Evolutionary conservation across 192 early-diverging fungal genomes (phyloP), one percentile per base, ranked within the genome.

Genomic region (Coemansia sp.): DNA sequence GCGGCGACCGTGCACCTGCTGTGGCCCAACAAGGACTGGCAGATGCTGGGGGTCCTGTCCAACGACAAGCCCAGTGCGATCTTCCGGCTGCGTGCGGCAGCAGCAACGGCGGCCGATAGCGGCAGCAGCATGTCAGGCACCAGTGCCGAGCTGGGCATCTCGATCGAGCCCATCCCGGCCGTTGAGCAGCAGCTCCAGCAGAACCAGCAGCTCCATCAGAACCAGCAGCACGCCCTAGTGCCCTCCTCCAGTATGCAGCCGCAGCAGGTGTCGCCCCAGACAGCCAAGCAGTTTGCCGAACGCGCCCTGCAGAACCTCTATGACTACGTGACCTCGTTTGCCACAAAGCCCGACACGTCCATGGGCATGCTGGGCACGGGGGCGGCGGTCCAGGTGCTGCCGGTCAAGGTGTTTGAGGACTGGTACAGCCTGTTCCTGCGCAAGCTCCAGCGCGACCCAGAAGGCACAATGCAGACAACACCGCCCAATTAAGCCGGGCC

Each of bases 1-100:
- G 94, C 85, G 4, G 94, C 94, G 10, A 95, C 94, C 0, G 94
- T 95, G 12, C 94, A 98, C 60, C 77, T 96, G 19, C 54, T 88
- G n/a, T 92, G 91, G 89, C 89, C 82, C 18, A 82, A 82, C 35
- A 84, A 80, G 47, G 75, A 70, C 26, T 90, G 87, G 87, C 85
- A 90, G 47, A 37, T 84, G 30, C 79, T 90, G 9, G 87, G 87
- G 14, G 79, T 78, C 73, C 51, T 90, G 7, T 81, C 88, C n/a
- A 90, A 90, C 56, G 81, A 88, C 18, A 90, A 90, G 55, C 79
- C 87, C 7, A 90, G 88, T 47, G 84, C 85, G 3, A 88, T 90
- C 44, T 90, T 90, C 59, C 67, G 83, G 22, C 68, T 90, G 36
- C 67, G 53, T 25, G 38, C 51, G 33, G n/a, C n/a, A n/a, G n/a